These are phyloP conservation scores for Xylariomycetidae sp. DNA, from an alignment of 2,329 filamentous ascomycete genomes.

Conservation along the genomic window DNA sequence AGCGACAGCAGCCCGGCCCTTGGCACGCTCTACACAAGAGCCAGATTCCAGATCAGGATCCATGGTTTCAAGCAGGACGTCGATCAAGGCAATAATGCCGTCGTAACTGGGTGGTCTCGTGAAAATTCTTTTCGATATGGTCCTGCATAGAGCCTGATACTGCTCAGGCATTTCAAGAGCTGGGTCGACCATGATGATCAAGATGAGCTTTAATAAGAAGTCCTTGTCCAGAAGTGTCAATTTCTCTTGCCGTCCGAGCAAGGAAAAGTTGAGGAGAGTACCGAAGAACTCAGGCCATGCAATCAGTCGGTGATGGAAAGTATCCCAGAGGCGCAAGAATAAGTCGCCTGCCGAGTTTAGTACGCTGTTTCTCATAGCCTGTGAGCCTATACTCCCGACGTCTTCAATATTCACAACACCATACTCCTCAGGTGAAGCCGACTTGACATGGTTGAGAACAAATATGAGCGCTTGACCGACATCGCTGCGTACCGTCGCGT, in stretches of 20 bases:
- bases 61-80: slow-evolving; percentile 39
- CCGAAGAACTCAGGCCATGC: slow-evolving; percentile 76
- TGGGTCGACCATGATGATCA: slow-evolving; percentile 58
- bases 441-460: slow-evolving; percentile 50
- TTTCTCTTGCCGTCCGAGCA: slow-evolving; percentile 55
- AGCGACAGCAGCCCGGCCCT: slow-evolving; percentile 35
- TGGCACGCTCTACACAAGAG: slow-evolving; percentile 33
- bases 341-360: slow-evolving; percentile 38
- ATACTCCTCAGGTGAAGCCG: slow-evolving; percentile 43
- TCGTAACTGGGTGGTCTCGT: slow-evolving; percentile 51
- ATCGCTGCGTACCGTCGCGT: slow-evolving; percentile 49
- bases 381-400: slow-evolving; percentile 22
- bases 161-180: slow-evolving; percentile 46
- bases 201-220: slow-evolving; percentile 55
- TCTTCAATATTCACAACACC: slow-evolving; percentile 27
- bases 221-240: slow-evolving; percentile 54
- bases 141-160: slow-evolving; percentile 50
- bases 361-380: slow-evolving; percentile 24
- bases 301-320: slow-evolving; percentile 57
- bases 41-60: slow-evolving; percentile 33
- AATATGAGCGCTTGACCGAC: slow-evolving; percentile 46
- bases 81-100: slow-evolving; percentile 46
- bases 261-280: slow-evolving; percentile 62
- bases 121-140: slow-evolving; percentile 45
- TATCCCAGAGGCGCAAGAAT: slow-evolving; percentile 55